Evolutionary conservation across 352 stramenopile genomes (phyloP), one percentile per base, ranked within the genome.

Genomic region (Elongisporangium prolatum): DNA sequence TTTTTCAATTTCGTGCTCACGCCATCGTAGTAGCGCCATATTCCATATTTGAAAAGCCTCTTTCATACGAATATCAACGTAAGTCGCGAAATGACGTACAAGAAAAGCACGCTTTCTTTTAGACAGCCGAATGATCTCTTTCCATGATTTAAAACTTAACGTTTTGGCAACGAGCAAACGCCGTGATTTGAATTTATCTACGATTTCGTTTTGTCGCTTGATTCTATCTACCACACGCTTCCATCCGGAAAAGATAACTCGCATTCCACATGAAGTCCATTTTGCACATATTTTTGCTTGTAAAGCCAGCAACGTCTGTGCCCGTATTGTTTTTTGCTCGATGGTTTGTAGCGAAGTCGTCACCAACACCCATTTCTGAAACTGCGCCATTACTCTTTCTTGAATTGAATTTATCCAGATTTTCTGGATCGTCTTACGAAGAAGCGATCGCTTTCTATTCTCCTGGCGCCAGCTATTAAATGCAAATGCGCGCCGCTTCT

Each of bases 371-470:
- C 80, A 89, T 20, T 55, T 59, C 1, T 4, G 44, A 48, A 88
- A 84, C n/a, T 67, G 57, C 10, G 74, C 28, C 25, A 52, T 51
- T 59, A 86, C 58, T 18, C 65, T 67, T 0, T 52, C 40, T 40
- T 74, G 68, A 1, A 86, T 61, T n/a, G 74, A 76, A 2, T 38
- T 52, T 7, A 84, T 25, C 68, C 70, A 78, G 18, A 84, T 73
- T 40, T 65, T 56, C 22, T 76, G 64, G 0, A 80, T 24, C 8
- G 61, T 75, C 16, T 58, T 63, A 6, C 73, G 57, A 2, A 89
- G 55, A 2, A 85, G 63, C 5, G 59, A 22, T 3, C 64, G 68
- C 47, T 38, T 65, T 40, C 54, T 60, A 10, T 59, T 50, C 6
- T 69, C 18, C 9, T 52, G 60, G 47, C 54, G 60, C 75, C 75